Conservation (phyloP, 1,284 basidiomycete species). For the Austroboletus novae-zelandiae region DNA sequence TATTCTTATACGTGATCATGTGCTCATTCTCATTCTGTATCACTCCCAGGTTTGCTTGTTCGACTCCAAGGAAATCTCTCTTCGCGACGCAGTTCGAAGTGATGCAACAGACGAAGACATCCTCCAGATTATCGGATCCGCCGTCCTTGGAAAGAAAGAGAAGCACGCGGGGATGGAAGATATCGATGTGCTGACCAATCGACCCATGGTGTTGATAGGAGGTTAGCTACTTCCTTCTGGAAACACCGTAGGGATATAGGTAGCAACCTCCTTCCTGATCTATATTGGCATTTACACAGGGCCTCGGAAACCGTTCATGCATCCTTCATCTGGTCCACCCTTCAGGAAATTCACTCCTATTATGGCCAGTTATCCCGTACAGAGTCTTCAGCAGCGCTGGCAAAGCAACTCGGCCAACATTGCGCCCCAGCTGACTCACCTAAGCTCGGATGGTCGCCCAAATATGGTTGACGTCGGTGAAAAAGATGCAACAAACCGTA, state of each 20-base stretch:
- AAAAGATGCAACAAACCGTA: constrained; percentile 65
- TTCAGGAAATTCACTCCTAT: neutral
- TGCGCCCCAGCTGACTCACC: constrained; percentile 56
- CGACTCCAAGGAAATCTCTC: constrained; percentile 80
- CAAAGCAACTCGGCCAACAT: constrained; percentile 11
- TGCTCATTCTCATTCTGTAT: constrained; percentile 6
- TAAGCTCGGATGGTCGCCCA: constrained; percentile 66
- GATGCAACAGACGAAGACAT: constrained; percentile 66
- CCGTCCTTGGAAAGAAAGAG: constrained; percentile 75
- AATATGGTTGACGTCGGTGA: constrained; percentile 79
- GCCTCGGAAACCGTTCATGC: constrained; percentile 4
- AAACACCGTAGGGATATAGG: constrained; percentile 16
- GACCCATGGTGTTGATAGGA: constrained; percentile 90
- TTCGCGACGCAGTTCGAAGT: constrained; percentile 71
- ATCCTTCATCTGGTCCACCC: neutral
- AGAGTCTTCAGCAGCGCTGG: constrained; percentile 22
- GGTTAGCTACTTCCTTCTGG: constrained; percentile 58
- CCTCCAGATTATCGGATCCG: constrained; percentile 59
- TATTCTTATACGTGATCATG: neutral
- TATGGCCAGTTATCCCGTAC: neutral
- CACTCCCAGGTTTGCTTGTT: constrained; percentile 75
- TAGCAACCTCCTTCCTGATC: constrained; percentile 26
- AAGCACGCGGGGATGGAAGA: constrained; percentile 84
- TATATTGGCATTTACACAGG: constrained; percentile 27
- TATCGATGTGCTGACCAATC: constrained; percentile 72